Evolutionary conservation across 2,329 filamentous ascomycete species (phyloP), one percentile per base, ranked within the genome.

Genomic region (Didymella segeticola): DNA sequence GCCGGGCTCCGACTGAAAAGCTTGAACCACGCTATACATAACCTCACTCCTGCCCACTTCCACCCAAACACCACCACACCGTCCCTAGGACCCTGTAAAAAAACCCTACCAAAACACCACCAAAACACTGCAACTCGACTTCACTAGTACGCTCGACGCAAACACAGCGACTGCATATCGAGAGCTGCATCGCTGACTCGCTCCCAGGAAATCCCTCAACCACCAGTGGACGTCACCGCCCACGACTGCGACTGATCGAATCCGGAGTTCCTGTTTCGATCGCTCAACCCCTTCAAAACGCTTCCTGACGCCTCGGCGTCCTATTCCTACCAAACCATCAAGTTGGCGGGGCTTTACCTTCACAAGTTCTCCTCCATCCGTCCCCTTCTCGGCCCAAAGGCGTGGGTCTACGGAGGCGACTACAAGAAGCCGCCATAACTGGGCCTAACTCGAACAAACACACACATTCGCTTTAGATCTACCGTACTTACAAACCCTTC

Each of bases 341-440:
- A 96, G 86, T 96, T 96, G 91, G 91, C 91, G 91, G 89, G 89
- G 84, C 82, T 87, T 86, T 85, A 83, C 79, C 82, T 83, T 79
- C 78, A 83, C 78, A 80, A 84, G 80, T 85, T 89, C 77, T 88
- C 87, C 78, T 88, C 89, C 80, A 83, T 89, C 76, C 89, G 89
- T 83, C 93, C 91, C 86, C 90, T 96, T 82, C 88, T 93, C 78
- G 91, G 91, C 83, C 93, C 92, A 79, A 87, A 88, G 77, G 87
- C 88, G 83, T 91, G 92, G 92, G 92, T 96, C 87, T 93, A 93
- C 79, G 93, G 93, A 89, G 90, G 92, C 82, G 91, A 95, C 62
- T 73, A 74, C 83, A 95, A 92, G 83, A 93, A 96, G 81, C 93
- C 95, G 77, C 93, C 93, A 84, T 98, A 98, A 97, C 80, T 93